Evolutionary conservation across 306 rosid genomes (phyloP).

Genomic region (Sicyos edulis): DNA sequence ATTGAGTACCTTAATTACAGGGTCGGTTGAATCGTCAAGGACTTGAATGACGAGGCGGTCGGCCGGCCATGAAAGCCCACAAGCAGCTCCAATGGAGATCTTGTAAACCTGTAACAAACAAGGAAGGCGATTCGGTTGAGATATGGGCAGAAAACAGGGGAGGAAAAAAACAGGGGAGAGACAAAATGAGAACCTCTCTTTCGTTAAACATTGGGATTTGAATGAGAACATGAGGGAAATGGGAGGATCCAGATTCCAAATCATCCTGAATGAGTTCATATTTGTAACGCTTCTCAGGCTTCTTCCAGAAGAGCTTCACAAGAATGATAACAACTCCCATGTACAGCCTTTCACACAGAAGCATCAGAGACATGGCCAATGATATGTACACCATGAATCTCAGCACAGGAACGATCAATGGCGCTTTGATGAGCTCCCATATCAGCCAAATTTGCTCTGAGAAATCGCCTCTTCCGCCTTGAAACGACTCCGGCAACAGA

Average conservation of each 20-base stretch:
- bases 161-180: neutral
- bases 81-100: constrained; percentile 97
- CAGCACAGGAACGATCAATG: constrained; percentile 82
- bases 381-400: constrained; percentile 52
- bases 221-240: constrained; percentile 77
- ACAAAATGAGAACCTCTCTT: constrained; percentile 49
- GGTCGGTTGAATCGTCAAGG: constrained; percentile 94
- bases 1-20: constrained; percentile 68
- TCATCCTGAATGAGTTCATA: constrained; percentile 66
- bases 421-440: constrained; percentile 83
- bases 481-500: constrained; percentile 55
- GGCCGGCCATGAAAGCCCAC: constrained; percentile 92
- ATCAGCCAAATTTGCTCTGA: constrained; percentile 50
- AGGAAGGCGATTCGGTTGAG: too few relatives aligned
- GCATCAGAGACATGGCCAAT: constrained; percentile 86
- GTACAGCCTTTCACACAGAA: constrained; percentile 76
- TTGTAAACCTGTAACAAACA: constrained; percentile 64
- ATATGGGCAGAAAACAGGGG: neutral
- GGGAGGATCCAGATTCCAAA: constrained; percentile 61
- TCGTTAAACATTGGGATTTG: constrained; percentile 99
- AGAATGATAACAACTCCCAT: constrained; percentile 89
- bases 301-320: constrained; percentile 84
- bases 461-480: constrained; percentile 49
- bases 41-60: constrained; percentile 98
- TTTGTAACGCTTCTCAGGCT: constrained; percentile 74